phyloP scores from a whole-genome alignment of 371 early-diverging fungal species.

The Mucor plumbeus region DNA sequence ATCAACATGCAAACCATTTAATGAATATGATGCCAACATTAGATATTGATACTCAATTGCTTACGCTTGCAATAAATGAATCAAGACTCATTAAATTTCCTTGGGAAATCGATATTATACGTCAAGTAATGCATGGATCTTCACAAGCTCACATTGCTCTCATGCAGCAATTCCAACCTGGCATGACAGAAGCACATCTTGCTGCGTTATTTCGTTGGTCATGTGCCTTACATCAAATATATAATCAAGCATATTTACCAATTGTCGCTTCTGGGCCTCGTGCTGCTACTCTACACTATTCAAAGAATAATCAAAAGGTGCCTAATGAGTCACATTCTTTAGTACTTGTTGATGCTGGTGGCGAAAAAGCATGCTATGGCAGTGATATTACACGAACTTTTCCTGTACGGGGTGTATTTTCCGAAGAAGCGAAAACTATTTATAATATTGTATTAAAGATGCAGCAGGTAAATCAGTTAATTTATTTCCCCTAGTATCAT shows the following conservation, averaged over 20 bases:
- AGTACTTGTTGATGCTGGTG: conserved; percentile 84
- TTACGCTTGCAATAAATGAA: conserved; percentile 43
- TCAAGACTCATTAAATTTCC: conserved; percentile 58
- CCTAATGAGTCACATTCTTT: conserved; percentile 36
- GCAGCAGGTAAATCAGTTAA: conserved; percentile 56
- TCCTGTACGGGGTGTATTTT: conserved; percentile 77
- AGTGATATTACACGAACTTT: conserved; percentile 87
- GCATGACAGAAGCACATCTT: conserved; percentile 60
- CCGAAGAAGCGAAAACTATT: conserved; percentile 67
- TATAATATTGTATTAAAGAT: conserved; percentile 81
- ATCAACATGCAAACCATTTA: neutral
- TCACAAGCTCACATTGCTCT: conserved; percentile 56
- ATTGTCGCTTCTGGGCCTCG: conserved; percentile 67
- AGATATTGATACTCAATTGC: conserved; percentile 5
- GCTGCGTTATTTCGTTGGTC: conserved; percentile 62
- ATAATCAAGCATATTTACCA: conserved; percentile 58
- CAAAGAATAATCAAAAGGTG: conserved; percentile 50
- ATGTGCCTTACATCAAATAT: conserved; percentile 53
- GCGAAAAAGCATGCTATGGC: conserved; percentile 75
- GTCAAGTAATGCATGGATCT: conserved; percentile 32
- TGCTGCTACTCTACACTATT: conserved; percentile 64
- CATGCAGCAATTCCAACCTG: conserved; percentile 48
- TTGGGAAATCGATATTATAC: conserved; percentile 56
- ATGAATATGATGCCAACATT: neutral
- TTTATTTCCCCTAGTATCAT: neutral